Evolutionary conservation across 345 rosid genomes (phyloP).

Genomic region (Ailanthus altissimus): DNA sequence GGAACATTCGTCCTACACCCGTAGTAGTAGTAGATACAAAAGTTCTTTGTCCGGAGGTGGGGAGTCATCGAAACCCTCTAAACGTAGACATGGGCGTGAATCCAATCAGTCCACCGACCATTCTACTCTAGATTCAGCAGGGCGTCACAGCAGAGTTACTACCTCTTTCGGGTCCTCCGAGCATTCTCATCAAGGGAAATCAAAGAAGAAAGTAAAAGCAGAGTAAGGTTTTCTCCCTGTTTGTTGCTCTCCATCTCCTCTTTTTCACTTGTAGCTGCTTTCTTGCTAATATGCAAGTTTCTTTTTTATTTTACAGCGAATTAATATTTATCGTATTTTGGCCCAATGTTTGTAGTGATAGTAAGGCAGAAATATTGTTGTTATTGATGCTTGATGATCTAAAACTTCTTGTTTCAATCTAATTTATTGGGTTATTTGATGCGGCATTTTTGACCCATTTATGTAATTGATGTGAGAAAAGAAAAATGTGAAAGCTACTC

Average conservation of each 20-base stretch:
- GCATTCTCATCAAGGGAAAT: conserved; percentile 26
- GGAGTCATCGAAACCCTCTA: conserved; percentile 39
- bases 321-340: neutral
- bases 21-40: conserved; percentile 44
- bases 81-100: conserved; percentile 31
- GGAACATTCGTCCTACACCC: conserved; percentile 39
- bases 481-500: neutral
- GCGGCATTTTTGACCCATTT: neutral
- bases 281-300: neutral
- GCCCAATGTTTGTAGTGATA: neutral
- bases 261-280: neutral
- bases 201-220: conserved; percentile 38
- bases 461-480: neutral
- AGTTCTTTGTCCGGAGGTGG: conserved; percentile 34
- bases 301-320: neutral
- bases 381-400: neutral
- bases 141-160: conserved; percentile 21
- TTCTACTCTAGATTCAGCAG: conserved; percentile 27
- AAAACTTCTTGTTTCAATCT: neutral
- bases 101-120: conserved; percentile 27
- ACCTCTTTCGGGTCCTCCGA: conserved; percentile 41
- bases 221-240: conserved; percentile 15
- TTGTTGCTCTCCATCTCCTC: neutral
- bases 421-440: neutral
- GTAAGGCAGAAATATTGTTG: neutral